Conservation (phyloP, 306 rosid species). For the Prunus campanulata region DNA sequence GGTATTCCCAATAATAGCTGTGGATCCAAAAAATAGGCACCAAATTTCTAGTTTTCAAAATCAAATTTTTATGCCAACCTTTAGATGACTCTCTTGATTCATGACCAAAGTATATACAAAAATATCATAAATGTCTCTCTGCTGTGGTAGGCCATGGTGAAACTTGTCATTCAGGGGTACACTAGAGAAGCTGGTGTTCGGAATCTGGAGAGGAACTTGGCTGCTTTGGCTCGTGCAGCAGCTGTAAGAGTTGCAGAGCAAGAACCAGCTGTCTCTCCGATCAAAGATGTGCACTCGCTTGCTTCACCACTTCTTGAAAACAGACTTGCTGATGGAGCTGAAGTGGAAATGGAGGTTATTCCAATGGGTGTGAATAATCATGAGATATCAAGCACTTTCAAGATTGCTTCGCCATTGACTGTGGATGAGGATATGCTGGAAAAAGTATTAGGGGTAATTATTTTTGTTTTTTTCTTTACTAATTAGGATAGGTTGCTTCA, state of each 20-base stretch:
- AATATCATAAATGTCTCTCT: constrained; percentile 1
- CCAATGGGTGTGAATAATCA: constrained; percentile 74
- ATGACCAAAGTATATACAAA: not conserved
- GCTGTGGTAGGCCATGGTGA: constrained; percentile 71
- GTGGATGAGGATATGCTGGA: constrained; percentile 94
- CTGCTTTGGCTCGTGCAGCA: constrained; percentile 96
- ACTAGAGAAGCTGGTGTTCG: constrained; percentile 99
- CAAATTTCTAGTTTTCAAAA: not conserved
- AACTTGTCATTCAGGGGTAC: constrained; percentile 80
- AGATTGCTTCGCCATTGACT: constrained; percentile 59
- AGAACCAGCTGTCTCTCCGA: constrained; percentile 61
- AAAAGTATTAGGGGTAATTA: constrained; percentile 94
- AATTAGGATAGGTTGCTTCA: not conserved
- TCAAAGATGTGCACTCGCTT: constrained; percentile 70
- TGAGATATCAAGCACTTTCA: constrained; percentile 71
- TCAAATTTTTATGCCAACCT: not conserved
- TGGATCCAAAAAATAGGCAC: not conserved
- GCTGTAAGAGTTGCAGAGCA: constrained; percentile 94
- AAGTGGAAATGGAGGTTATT: constrained; percentile 97
- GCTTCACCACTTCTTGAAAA: constrained; percentile 77
- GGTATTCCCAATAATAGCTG: not conserved
- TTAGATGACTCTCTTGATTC: not conserved
- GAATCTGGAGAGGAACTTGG: constrained; percentile 80
- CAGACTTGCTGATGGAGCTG: constrained; percentile 82
- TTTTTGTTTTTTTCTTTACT: not conserved